A percentile compares a stretch with the other conserved stretches of the same genome.
phyloP scores from a whole-genome alignment of 495 filamentous ascomycete species.

The Tirmania nivea region DNA sequence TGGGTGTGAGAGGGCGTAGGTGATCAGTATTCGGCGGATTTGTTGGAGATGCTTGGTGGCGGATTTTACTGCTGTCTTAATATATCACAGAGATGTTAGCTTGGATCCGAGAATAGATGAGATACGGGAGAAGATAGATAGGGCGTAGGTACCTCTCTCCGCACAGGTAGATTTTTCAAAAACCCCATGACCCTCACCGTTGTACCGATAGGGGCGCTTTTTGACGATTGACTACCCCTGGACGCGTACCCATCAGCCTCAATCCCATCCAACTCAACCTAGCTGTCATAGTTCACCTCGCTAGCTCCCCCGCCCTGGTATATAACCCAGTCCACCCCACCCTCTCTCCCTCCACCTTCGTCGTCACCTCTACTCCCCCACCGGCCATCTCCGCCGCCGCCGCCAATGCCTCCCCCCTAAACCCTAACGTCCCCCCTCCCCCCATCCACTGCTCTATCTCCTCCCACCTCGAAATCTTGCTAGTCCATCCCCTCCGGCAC shows the following conservation, averaged over 20 bases:
- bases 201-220: conserved; percentile 46
- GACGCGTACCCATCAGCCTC: not conserved
- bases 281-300: conserved; percentile 16
- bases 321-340: conserved; percentile 36
- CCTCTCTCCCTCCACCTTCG: conserved; percentile 46
- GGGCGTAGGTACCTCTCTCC: conserved; percentile 26
- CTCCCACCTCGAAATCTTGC: conserved; percentile 54
- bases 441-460: conserved; percentile 37
- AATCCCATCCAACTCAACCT: not conserved
- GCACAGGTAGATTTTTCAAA: conserved; percentile 50
- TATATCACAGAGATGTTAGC: not conserved
- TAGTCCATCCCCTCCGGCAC: conserved; percentile 54
- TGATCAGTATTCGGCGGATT: conserved; percentile 36
- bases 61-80: not conserved
- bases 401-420: conserved; percentile 71
- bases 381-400: conserved; percentile 45
- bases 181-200: conserved; percentile 48
- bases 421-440: conserved; percentile 54
- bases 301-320: conserved; percentile 29
- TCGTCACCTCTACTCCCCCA: conserved; percentile 41
- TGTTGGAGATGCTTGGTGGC: not conserved
- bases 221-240: conserved; percentile 19
- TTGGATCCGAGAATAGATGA: no score
- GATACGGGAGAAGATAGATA: no score
- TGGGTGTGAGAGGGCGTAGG: conserved; percentile 55